Conservation (phyloP, 139 green algal species). For the Coccomyxa sp. region DNA sequence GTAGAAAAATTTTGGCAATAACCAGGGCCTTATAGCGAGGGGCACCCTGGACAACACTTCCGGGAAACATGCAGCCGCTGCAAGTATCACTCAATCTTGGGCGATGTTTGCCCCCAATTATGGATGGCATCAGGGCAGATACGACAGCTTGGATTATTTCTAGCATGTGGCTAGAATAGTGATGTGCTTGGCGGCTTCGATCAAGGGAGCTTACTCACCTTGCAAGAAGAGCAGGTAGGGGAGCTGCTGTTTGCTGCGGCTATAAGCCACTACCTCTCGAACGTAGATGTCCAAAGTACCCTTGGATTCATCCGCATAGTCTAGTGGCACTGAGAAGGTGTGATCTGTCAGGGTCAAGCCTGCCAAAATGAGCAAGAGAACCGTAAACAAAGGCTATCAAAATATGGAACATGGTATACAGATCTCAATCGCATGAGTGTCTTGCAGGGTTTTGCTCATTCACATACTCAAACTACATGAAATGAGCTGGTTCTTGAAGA, state of each 20-base stretch:
- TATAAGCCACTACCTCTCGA: constrained; percentile 58
- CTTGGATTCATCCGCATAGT: constrained; percentile 39
- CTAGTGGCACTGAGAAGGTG: constrained; percentile 62
- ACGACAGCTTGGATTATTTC: neutral
- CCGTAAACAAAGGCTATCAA: neutral
- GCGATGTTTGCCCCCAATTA: neutral
- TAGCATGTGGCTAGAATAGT: no score
- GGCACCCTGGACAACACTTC: no score
- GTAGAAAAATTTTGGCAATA: no score
- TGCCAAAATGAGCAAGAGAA: neutral
- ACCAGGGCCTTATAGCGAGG: no score
- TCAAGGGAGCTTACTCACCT: constrained; percentile 31
- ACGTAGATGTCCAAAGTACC: constrained; percentile 71
- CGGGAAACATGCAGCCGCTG: neutral
- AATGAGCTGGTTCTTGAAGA: no score
- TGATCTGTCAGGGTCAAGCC: constrained; percentile 61
- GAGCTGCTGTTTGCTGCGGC: constrained; percentile 33
- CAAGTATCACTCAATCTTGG: neutral
- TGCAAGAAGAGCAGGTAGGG: constrained; percentile 84
- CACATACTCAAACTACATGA: no score
- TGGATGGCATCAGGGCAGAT: neutral
- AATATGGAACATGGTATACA: no score
- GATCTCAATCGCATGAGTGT: no score
- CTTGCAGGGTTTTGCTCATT: no score
- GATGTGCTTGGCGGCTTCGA: no score